These are phyloP conservation scores for Colletotrichum tamarilloi DNA, from an alignment of 2,329 filamentous ascomycete genomes.

Conservation along the genomic window DNA sequence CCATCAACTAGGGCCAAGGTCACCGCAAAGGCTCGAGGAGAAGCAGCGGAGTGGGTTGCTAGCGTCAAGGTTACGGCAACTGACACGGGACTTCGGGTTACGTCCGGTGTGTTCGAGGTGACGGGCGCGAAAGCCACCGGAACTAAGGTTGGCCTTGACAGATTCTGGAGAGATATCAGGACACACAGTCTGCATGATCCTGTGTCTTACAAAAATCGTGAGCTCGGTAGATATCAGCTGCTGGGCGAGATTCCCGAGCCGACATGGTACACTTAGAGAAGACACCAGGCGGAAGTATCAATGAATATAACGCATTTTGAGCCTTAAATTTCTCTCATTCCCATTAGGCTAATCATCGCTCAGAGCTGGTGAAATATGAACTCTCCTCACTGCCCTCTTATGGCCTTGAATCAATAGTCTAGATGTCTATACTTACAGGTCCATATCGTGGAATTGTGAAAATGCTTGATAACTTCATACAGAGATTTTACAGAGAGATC, in stretches of 20 bases:
- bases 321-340: no score
- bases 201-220: constrained; percentile 74
- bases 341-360: no score
- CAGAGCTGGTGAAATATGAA: no score
- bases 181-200: constrained; percentile 76
- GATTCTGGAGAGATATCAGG: constrained; percentile 75
- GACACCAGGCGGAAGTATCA: no score
- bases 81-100: constrained; percentile 68
- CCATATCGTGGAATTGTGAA: no score
- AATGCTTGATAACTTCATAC: no score
- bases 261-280: constrained; percentile 68
- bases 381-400: no score
- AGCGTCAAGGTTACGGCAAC: constrained; percentile 72
- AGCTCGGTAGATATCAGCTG: constrained; percentile 68
- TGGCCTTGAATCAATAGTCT: no score
- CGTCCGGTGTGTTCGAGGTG: constrained; percentile 72
- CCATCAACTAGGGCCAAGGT: constrained; percentile 53
- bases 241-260: constrained; percentile 67
- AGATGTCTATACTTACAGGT: no score
- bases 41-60: constrained; percentile 71
- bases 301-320: no score
- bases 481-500: no score
- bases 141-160: constrained; percentile 68
- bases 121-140: constrained; percentile 69
- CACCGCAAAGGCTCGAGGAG: constrained; percentile 64